Evolutionary conservation across 805 yeast species (phyloP), one percentile per base, ranked within the genome.

Genomic region (Starmera amethionina): DNA sequence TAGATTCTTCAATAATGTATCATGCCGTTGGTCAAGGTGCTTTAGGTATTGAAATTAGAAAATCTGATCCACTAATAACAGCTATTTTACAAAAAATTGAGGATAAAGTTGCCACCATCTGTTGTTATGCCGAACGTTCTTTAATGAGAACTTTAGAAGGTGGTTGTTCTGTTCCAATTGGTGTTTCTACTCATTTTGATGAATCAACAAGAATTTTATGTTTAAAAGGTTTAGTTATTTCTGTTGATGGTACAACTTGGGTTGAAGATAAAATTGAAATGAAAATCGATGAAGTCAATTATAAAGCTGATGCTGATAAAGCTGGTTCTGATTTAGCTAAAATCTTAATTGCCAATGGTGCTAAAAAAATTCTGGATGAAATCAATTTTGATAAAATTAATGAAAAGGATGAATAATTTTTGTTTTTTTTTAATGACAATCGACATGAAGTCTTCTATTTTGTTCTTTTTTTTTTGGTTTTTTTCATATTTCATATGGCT

Each of bases 1-100:
- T 93, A 46, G 76, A 80, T 41, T 70, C 78, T 5, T 82, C 85
- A 30, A 84, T 81, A 41, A 85, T 90, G 95, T 82, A 79, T 57
- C 85, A 90, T 58, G 96, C 98, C 1, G 96, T 93, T 36, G 98
- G 98, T n/a, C 98, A 93, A 65, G 98, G 98, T 47, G 97, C 97
- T 0, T 63, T 93, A 35, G 98, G 97, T 15, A 67, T 93, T 25
- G 98, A 93, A 64, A 85, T 90, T 49, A 73, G 94, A 51, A 72
- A 72, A 43, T 73, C 71, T 43, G 96, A 93, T 59, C 54, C 60
- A 6, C 64, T 67, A 38, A 74, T 84, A 62, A 65, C 65, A 49
- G 60, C 70, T 41, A 68, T 89, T 15, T 73, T 94, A 50, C 60
- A 70, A 14, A 68, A 74, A 42, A 75, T 90, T 45, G 80, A 79